Percentiles rank a stretch among this genome's conserved stretches.
Conservation (phyloP, 164 flowering plant genomes). For the Macadamia integrifolia region DNA sequence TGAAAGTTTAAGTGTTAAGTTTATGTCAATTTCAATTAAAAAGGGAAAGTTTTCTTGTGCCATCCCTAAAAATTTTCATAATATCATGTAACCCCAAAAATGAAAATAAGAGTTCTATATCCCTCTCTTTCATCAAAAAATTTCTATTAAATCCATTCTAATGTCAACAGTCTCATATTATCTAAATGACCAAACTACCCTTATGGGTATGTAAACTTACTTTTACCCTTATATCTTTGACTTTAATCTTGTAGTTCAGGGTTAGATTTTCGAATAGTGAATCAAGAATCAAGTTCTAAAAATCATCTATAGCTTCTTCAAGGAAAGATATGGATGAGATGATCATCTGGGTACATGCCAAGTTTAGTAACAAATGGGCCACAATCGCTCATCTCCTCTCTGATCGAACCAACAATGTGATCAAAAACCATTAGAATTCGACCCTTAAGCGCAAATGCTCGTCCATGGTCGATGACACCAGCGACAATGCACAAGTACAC, state of each 20-base stretch:
- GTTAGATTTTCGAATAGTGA: conserved; percentile 13
- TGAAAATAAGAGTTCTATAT: too few relatives aligned
- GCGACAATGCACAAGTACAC: conserved; percentile 8
- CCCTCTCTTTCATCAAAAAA: too few relatives aligned
- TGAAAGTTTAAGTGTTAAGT: too few relatives aligned
- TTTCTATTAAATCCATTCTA: too few relatives aligned
- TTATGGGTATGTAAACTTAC: too few relatives aligned
- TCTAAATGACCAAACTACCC: too few relatives aligned
- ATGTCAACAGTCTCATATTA: too few relatives aligned
- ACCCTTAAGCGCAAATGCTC: conserved; percentile 70
- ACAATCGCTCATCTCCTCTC: conserved; percentile 69
- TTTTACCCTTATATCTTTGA: too few relatives aligned
- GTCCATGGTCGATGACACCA: conserved; percentile 23
- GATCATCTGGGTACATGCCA: conserved; percentile 65
- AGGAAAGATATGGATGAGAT: conserved; percentile 53
- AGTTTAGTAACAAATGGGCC: conserved; percentile 86
- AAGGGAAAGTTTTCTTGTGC: too few relatives aligned
- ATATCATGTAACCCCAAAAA: too few relatives aligned
- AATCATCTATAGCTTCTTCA: conserved; percentile 21
- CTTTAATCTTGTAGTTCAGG: not conserved
- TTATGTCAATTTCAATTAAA: too few relatives aligned
- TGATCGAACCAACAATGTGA: conserved; percentile 86
- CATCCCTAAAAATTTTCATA: too few relatives aligned
- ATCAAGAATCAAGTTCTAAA: not conserved
- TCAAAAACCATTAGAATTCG: conserved; percentile 90